phyloP scores from a whole-genome alignment of 805 yeast species.

The Scheffersomyces stipitis region DNA sequence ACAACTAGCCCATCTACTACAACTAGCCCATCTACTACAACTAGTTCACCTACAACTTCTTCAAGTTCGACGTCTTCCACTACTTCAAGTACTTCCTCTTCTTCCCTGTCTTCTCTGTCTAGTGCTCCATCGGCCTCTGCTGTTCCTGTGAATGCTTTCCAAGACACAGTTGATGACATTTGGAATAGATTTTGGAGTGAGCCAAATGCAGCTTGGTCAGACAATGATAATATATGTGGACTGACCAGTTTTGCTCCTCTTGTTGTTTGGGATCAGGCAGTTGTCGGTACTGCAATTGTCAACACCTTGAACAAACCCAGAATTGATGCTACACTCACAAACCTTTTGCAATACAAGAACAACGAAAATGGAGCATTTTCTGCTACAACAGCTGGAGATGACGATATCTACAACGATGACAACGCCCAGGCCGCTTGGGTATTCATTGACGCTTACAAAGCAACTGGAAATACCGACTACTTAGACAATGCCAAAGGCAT shows the following conservation, averaged over 20 bases:
- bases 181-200: conserved; percentile 24
- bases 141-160: conserved; percentile 4
- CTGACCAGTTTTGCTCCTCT: conserved; percentile 10
- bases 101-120: background rate
- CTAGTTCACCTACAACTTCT: background rate
- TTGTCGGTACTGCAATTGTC: conserved; percentile 19
- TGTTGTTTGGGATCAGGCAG: conserved; percentile 29
- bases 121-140: background rate
- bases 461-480: conserved; percentile 15
- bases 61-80: conserved; percentile 1
- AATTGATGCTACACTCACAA: conserved; percentile 10
- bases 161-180: conserved; percentile 7
- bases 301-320: conserved; percentile 11
- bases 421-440: conserved; percentile 29
- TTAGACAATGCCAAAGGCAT: conserved; percentile 17
- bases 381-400: conserved; percentile 19
- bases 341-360: conserved; percentile 18
- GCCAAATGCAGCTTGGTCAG: conserved; percentile 11
- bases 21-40: conserved; percentile 1
- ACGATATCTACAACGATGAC: conserved; percentile 29
- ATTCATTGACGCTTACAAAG: conserved; percentile 21
- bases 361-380: conserved; percentile 20
- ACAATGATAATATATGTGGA: conserved; percentile 19
- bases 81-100: background rate
- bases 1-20: conserved; percentile 1